Percentiles rank a stretch among this genome's conserved stretches.
Conservation (phyloP, 2,329 filamentous ascomycete species). For the Alternaria conjuncta region DNA sequence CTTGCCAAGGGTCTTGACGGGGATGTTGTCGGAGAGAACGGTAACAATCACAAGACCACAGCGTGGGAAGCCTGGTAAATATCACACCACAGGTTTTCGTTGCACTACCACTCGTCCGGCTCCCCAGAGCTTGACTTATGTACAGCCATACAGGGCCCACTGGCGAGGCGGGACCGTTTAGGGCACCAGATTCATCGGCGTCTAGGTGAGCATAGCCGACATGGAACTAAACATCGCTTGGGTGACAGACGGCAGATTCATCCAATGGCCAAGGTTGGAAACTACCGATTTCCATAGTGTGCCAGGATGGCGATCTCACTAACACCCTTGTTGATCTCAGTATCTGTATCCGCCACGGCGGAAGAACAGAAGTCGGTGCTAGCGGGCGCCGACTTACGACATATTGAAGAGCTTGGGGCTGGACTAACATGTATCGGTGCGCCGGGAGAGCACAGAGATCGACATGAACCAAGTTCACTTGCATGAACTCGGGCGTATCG, state of each 20-base stretch:
- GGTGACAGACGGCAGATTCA: constrained; percentile 1
- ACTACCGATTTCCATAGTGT: constrained; percentile 5
- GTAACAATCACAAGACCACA: constrained; percentile 3
- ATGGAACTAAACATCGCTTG: constrained; percentile 4
- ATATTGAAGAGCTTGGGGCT: constrained; percentile 17
- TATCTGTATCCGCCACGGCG: constrained; percentile 12
- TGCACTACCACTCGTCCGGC: constrained; percentile 22
- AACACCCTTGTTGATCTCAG: constrained; percentile 9
- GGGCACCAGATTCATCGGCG: constrained; percentile 6
- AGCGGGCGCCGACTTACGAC: constrained; percentile 31
- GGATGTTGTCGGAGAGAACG: constrained; percentile 1
- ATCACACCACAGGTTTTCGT: constrained; percentile 13
- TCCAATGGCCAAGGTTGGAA: constrained; percentile 12
- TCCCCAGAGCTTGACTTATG: constrained; percentile 27
- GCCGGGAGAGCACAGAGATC: constrained; percentile 18
- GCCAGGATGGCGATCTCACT: constrained; percentile 4
- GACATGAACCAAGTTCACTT: constrained; percentile 13
- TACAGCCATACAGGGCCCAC: constrained; percentile 8
- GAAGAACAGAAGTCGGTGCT: constrained; percentile 19
- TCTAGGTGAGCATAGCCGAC: constrained; percentile 8
- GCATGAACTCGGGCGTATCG: constrained; percentile 1
- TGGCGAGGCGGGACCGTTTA: constrained; percentile 9
- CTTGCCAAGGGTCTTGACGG: not conserved
- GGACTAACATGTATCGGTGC: constrained; percentile 15
- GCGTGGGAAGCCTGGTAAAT: constrained; percentile 20